Base-by-base conservation (phyloP, 805 yeast species). In the Sungouiozyma ichnusensis region DNA sequence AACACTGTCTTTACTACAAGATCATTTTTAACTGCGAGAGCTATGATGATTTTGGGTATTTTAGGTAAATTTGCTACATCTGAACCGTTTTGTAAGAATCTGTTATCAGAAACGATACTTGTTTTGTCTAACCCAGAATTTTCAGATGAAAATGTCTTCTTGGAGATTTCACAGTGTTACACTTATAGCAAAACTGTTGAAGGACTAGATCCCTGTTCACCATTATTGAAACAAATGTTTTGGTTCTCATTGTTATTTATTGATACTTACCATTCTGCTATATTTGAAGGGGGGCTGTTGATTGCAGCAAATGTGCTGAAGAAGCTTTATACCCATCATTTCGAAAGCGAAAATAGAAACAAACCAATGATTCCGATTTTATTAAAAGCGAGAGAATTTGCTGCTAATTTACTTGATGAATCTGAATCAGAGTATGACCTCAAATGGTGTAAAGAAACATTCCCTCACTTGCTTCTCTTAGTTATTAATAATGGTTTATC, bases 1-100 rank as follows among this genome's bases (percentile, higher is more conserved):
- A 79, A 76, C 48, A 72, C 83, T 16, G 78, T 84, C 0, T 77
- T 79, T 52, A 64, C 66, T 37, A 60, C 67, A 3, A 68, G 69
- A 19, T 74, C 85, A 0, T 72, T 79, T 32, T 67, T 83, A 39
- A 84, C 82, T 50, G 74, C 76, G 4, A 68, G 90, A 42, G 84
- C 87, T 0, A 64, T 80, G 47, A 64, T 84, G 47, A 72, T 83
- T 4, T 68, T 84, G 15, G 92, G 95, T 33, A 75, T 81, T 32
- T 58, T 85, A 36, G 72, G 85, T 0, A 74, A 74, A 46, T 62
- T 68, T 11, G 86, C 85, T 20, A 73, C 81, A 19, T 74, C 76
- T 39, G 84, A 79, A 50, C 65, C 68, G n/a, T 53, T 66, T 49
- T 74, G 72, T 34, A 53, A 49, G 35, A 57, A 55, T 37, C 37